Evolutionary conservation across 768 basidiomycete genomes (phyloP), one percentile per base, ranked within the genome.

Genomic region (Suillus luteus): DNA sequence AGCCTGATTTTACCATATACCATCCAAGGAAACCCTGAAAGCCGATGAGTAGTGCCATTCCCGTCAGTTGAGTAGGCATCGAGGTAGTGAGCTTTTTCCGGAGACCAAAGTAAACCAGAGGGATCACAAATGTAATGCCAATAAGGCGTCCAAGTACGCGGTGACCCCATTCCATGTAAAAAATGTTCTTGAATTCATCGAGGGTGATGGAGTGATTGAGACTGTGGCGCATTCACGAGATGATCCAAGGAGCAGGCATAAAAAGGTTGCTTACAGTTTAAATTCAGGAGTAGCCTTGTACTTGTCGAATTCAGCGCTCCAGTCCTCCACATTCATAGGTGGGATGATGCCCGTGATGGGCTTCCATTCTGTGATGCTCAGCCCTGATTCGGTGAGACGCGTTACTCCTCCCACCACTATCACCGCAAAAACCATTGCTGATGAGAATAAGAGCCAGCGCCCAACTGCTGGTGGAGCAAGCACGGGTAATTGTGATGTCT

Each of bases 1-100:
- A 81, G 1, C 97, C 97, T 14, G 95, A 98, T 75, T 96, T 91
- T 62, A 99, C 97, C 97, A 99, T 99, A 81, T 99, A 98, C 97
- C 97, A 99, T 33, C 97, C 97, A 22, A 99, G 82, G 22, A 85
- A 82, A 54, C 97, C 97, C 76, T 99, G 95, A 22, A 86, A 88
- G 35, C 95, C 97, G 59, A 99, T 90, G 38, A 98, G 85, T 0
- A 87, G 71, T 0, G 89, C 91, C 66, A 99, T 83, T 2, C 85
- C 89, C 15, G 85, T 75, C 27, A 97, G 84, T 65, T 86, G 85
- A n/a, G 76, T 69, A 1, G 87, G 84, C 64, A 94, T 81, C 0
- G 83, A 73, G 2, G 81, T 77, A 6, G 92, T 81, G 35, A 99
- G 87, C 65, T 86, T 85, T 65, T 87, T 88, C 46, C 86, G 84